Evolutionary conservation across 2,329 filamentous ascomycete genomes (phyloP), one percentile per base, ranked within the genome.

Genomic region (Gnomoniopsis sp.): DNA sequence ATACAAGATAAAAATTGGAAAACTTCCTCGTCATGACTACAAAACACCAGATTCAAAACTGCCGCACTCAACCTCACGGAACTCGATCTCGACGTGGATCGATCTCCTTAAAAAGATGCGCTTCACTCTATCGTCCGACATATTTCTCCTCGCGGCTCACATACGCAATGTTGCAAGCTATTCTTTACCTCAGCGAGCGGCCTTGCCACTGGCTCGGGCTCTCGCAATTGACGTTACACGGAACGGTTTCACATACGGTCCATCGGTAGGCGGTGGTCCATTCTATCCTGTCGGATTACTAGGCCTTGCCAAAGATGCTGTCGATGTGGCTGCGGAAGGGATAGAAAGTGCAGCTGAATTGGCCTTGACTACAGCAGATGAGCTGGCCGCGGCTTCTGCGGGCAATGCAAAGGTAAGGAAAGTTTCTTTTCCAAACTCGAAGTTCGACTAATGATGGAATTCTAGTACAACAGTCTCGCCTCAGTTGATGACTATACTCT

Each of bases 401-500:
- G 30, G 38, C 30, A 36, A 22, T 8, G 17, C 17, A 19, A 57
- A 21, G 26, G 7, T 48, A 8, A n/a, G 17, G 6, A 17, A 47
- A 10, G 21, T 2, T 22, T 10, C 30, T 17, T 19, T 46, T 43
- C 41, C n/a, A 41, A n/a, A 41, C 12, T 41, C 14, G 36, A n/a
- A 14, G n/a, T n/a, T n/a, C 12, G 6, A 15, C 36, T 41, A 41
- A 41, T 8, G 6, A 44, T 6, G n/a, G 14, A n/a, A 44, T 17
- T 2, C n/a, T 60, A 71, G 69, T 63, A 65, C 54, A 66, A 67
- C 22, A 66, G 66, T 10, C 61, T 73, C 19, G 66, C 66, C 41
- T 65, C 67, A n/a, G 55, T 73, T 26, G 67, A 71, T 15, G 75
- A 77, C 65, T 78, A 73, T 61, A 65, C 64, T 19, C 65, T 72